Conservation (phyloP, 106 monocot species). For the Allium fistulosum region DNA sequence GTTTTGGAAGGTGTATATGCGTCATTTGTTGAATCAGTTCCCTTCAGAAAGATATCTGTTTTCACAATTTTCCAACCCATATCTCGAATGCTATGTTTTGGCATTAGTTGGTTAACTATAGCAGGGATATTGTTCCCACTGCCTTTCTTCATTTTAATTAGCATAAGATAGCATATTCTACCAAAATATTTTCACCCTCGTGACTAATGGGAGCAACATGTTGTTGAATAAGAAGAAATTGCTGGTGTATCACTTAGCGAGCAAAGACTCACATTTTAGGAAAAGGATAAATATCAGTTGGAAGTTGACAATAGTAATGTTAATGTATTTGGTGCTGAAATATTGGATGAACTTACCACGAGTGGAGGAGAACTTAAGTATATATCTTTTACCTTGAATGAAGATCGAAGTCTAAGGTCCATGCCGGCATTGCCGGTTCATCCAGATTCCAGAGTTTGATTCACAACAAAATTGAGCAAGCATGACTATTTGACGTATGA, state of each 20-base stretch:
- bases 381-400: constrained; percentile 33
- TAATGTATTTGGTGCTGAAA: constrained; percentile 32
- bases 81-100: constrained; percentile 43
- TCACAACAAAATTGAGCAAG: too few relatives aligned
- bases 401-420: constrained; percentile 19
- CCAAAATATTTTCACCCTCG: constrained; percentile 59
- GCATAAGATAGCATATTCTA: constrained; percentile 61
- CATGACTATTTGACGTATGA: too few relatives aligned
- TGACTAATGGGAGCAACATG: constrained; percentile 66
- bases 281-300: constrained; percentile 6
- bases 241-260: constrained; percentile 26
- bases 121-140: constrained; percentile 60
- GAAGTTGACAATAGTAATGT: constrained; percentile 7
- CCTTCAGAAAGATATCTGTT: constrained; percentile 28
- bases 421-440: constrained; percentile 7
- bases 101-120: constrained; percentile 65
- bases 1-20: constrained; percentile 55
- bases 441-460: neutral
- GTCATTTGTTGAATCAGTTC: constrained; percentile 58
- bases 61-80: constrained; percentile 57
- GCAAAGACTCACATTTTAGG: constrained; percentile 23
- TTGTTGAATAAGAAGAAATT: constrained; percentile 89
- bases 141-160: constrained; percentile 53
- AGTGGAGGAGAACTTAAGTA: constrained; percentile 55
- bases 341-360: constrained; percentile 62